Base-by-base conservation (phyloP, 2,329 filamentous ascomycete genomes). In the Diplodia mutila region DNA sequence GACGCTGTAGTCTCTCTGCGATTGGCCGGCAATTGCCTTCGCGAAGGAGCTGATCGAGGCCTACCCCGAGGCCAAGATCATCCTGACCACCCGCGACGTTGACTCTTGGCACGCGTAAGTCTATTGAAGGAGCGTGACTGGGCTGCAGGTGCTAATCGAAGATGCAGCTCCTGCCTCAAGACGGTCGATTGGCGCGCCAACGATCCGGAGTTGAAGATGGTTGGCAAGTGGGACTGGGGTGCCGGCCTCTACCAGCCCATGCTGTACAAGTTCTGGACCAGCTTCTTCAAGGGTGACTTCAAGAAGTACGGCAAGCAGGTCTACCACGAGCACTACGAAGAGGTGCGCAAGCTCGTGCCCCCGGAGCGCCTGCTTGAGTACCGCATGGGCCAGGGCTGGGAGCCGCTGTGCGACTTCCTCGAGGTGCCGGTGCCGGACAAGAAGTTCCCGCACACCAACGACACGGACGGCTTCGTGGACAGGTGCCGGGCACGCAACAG, bases 201-300 rank as follows among this genome's bases (percentile, higher is more conserved):
- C 74, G 8, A 66, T 74, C 23, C 72, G 75, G 29, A 66, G 69
- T 9, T 54, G 74, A 23, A 75, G 76, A 52, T 68, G 55, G 4
- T 70, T 65, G 16, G 72, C 75, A 61, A 74, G 72, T 53, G 69
- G 71, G 11, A 76, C 75, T 48, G 57, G 57, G 1, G 75, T 73
- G 32, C 72, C 71, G 9, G 74, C 71, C 25, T 67, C 66, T 90
- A 90, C 81, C 86, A 90, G 75, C 88, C 88, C 48, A 90, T 91
- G 88, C 83, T 91, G 68, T 83, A 84, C 76, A 89, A 89, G 78
- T 90, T 90, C 81, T 91, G 89, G 80, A 85, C 87, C 72, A 85
- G 84, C 67, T 90, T 90, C 79, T 91, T 90, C 83, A 84, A 87
- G 69, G 87, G 86, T 61, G 88, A 90, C 75, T 91, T 91, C 76